Base-by-base conservation (phyloP, 1,284 basidiomycete genomes). In the Inonotus obliquus region DNA sequence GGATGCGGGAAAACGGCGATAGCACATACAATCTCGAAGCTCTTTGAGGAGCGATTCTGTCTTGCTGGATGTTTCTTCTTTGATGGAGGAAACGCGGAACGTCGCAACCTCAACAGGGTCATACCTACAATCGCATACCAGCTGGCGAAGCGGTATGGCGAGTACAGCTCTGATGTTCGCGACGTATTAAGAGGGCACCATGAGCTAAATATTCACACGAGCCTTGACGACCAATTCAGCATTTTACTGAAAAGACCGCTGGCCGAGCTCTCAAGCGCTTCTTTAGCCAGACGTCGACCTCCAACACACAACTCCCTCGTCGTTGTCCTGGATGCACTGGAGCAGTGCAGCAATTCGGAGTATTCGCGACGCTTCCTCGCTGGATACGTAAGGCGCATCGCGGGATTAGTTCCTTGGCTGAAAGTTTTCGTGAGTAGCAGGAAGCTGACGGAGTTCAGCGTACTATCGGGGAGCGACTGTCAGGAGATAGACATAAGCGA, bases 1-100 rank as follows among this genome's bases (percentile, higher is more conserved):
- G 73, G 73, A 11, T 57, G 70, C 13, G 73, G 74, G 9, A 74
- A 74, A 64, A 73, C 70, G 37, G 67, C 74, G 0, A 67, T 74
- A 21, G 61, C 73, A 4, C 73, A 67, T 0, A 72, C 73, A 0
- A 61, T 72, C 4, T 72, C 72, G 49, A 66, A 71, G 51, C 60
- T 70, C 27, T 69, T 69, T 37, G 64, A 69, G n/a, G 63, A 72
- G 0, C 62, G 69, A 2, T 66, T 67, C 9, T 67, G 67, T 45
- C 72, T 75, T 7, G 72, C 73, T 10, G 67, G 66, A 2, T 54
- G 49, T 21, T 61, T 63, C 48, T 65, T 63, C 53, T 63, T 49
- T 29, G 32, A 55, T 17, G 39, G 29, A 19, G 52, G 44, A 7
- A 35, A 19, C 5, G 6, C 13, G 19, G 62, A 60, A 19, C 29